Evolutionary conservation across 2,329 filamentous ascomycete species (phyloP).

Genomic region (Iodosphaeria phyllophila): DNA sequence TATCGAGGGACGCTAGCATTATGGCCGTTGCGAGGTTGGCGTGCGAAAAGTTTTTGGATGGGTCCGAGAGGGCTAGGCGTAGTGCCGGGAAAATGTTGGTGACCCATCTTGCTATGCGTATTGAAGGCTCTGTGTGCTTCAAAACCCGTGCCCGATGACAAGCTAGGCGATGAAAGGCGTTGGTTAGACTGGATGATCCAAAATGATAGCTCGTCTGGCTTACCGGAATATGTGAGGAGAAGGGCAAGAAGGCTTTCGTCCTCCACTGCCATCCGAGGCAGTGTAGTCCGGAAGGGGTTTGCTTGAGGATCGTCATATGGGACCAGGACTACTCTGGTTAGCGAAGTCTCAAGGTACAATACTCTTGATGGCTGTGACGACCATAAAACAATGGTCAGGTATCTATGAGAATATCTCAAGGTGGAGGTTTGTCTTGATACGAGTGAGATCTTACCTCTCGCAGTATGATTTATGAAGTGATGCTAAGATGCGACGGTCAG

Average conservation of each 20-base stretch:
- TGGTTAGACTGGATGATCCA: too few relatives aligned
- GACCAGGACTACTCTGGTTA: slow-evolving; percentile 24
- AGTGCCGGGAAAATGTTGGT: slow-evolving; percentile 60
- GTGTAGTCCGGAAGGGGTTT: slow-evolving; percentile 31
- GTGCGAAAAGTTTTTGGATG: slow-evolving; percentile 45
- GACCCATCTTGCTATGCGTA: slow-evolving; percentile 66
- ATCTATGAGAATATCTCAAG: neutral
- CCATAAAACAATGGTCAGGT: neutral
- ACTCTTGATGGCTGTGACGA: neutral
- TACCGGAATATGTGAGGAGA: slow-evolving; percentile 55
- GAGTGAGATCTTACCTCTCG: slow-evolving; percentile 34
- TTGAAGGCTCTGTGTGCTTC: slow-evolving; percentile 53
- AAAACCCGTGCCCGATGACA: slow-evolving; percentile 62
- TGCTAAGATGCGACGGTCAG: slow-evolving; percentile 14
- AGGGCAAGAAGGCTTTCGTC: slow-evolving; percentile 59
- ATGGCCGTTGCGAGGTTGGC: slow-evolving; percentile 64
- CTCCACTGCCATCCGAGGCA: slow-evolving; percentile 43
- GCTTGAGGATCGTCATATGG: slow-evolving; percentile 31
- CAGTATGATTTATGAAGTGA: slow-evolving; percentile 63
- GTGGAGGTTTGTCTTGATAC: neutral
- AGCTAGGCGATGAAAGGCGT: slow-evolving; percentile 21
- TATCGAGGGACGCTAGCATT: slow-evolving; percentile 69
- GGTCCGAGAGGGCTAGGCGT: slow-evolving; percentile 43
- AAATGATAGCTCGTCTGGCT: slow-evolving; percentile 3
- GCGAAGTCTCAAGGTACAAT: neutral